Conservation (phyloP, 1,139 yeast genomes). For the Zygoascus hellenicus region DNA sequence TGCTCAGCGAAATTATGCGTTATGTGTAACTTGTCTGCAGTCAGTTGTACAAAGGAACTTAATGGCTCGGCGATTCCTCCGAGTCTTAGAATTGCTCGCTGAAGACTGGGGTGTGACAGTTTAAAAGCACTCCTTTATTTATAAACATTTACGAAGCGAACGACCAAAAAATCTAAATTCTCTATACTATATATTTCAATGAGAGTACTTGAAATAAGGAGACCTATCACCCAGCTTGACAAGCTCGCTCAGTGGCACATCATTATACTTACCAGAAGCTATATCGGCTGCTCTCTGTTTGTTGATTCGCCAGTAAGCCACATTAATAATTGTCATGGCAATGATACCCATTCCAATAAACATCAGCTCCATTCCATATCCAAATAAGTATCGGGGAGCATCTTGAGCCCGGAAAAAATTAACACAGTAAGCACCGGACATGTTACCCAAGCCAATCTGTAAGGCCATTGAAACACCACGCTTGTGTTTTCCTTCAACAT, state of each 20-base stretch:
- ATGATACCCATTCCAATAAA: constrained; percentile 14
- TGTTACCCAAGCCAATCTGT: constrained; percentile 40
- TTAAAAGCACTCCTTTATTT: neutral
- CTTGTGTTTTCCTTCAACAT: constrained; percentile 35
- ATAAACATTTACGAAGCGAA: no score
- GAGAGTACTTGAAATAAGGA: constrained; percentile 26
- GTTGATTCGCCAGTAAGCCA: constrained; percentile 26
- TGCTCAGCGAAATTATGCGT: constrained; percentile 5
- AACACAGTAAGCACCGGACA: constrained; percentile 36
- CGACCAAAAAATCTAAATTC: neutral
- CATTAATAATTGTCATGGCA: constrained; percentile 8
- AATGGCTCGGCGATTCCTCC: neutral
- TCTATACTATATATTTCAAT: constrained; percentile 1
- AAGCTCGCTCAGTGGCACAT: constrained; percentile 26
- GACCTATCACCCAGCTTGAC: constrained; percentile 34
- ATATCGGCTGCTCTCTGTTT: constrained; percentile 22
- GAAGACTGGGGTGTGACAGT: neutral
- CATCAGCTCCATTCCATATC: constrained; percentile 27
- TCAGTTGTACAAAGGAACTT: neutral
- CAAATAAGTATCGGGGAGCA: constrained; percentile 28
- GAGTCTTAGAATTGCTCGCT: neutral
- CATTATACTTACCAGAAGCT: constrained; percentile 29
- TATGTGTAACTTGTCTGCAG: neutral
- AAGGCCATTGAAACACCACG: constrained; percentile 39
- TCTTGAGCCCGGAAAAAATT: constrained; percentile 33